Percentiles rank a stretch among this genome's conserved stretches.
Conservation (phyloP, 1,284 basidiomycete genomes). For the Ganoderma multipileum region DNA sequence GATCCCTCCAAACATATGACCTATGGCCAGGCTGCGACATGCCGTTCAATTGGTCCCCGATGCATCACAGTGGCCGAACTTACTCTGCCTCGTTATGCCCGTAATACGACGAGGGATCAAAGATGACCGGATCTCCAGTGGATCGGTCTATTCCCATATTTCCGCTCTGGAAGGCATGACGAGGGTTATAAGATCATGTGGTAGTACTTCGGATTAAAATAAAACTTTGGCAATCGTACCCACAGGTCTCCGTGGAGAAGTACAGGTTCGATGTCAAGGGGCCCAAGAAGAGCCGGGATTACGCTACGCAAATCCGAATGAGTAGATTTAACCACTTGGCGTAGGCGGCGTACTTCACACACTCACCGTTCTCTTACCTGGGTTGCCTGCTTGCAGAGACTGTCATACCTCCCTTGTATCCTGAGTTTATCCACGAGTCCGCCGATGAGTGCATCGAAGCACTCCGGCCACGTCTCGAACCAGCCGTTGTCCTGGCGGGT, state of each 20-base stretch:
- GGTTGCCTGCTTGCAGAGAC: slow-evolving; percentile 62
- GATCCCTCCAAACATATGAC: slow-evolving; percentile 86
- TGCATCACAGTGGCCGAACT: slow-evolving; percentile 36
- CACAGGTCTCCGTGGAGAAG: slow-evolving; percentile 89
- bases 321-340: not conserved
- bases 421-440: slow-evolving; percentile 67
- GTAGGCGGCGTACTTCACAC: not conserved
- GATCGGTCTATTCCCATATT: slow-evolving; percentile 68
- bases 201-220: not conserved
- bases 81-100: slow-evolving; percentile 91
- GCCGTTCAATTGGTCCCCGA: slow-evolving; percentile 5
- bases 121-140: slow-evolving; percentile 74
- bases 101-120: slow-evolving; percentile 84
- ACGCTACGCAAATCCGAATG: slow-evolving; percentile 54
- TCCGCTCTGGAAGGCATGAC: slow-evolving; percentile 58
- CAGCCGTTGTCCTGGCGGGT: slow-evolving; percentile 82
- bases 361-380: slow-evolving; percentile 64
- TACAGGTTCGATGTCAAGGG: slow-evolving; percentile 71
- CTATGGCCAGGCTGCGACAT: slow-evolving; percentile 72
- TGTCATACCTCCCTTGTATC: slow-evolving; percentile 49
- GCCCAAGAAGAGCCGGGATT: slow-evolving; percentile 75
- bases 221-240: slow-evolving; percentile 51
- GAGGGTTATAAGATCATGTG: not conserved
- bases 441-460: slow-evolving; percentile 72
- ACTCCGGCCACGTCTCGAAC: slow-evolving; percentile 76